Evolutionary conservation across 1,284 basidiomycete species (phyloP), one percentile per base, ranked within the genome.

Genomic region (Moesziomyces sp.): DNA sequence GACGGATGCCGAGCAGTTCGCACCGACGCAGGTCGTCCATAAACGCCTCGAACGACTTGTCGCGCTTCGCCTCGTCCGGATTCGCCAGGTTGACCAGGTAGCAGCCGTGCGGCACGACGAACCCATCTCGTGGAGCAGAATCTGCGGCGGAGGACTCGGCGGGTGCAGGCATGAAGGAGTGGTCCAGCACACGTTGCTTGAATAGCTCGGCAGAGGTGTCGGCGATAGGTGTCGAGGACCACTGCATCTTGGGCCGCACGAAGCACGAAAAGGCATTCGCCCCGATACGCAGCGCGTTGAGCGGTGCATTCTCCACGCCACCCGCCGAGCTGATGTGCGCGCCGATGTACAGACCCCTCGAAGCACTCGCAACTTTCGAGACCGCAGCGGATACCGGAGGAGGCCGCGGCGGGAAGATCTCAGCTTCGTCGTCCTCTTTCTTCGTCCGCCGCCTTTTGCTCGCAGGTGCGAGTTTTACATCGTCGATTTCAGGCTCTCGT

Each of bases 81-180:
- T 94, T 93, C 6, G 90, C 93, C 0, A 94, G 86, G 79, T 94
- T 94, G 62, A 94, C 88, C 30, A 95, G 87, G 80, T 94, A 95
- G 80, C 89, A 93, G 19, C 92, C 92, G 72, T 94, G 93, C 0
- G 92, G 92, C 5, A 94, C 85, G 3, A 93, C 87, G 64, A 90
- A 85, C 28, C 59, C 65, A 46, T 11, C 42, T 18, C 11, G 38
- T 3, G 38, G 18, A 40, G 16, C 16, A 40, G 18, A 18, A 18
- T 6, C 11, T 14, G 0, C 5, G 2, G 16, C 3, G 5, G 38
- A 18, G 3, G 18, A 18, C 14, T 5, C 18, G 16, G 16, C 38
- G 14, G 38, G 16, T 40, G 38, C 14, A 5, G 59, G 57, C 47
- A 65, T 53, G 51, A 46, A 78, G 23, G 34, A 44, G 47, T 74